phyloP scores from a whole-genome alignment of 805 yeast species.

The Monosporozyma unispora region DNA sequence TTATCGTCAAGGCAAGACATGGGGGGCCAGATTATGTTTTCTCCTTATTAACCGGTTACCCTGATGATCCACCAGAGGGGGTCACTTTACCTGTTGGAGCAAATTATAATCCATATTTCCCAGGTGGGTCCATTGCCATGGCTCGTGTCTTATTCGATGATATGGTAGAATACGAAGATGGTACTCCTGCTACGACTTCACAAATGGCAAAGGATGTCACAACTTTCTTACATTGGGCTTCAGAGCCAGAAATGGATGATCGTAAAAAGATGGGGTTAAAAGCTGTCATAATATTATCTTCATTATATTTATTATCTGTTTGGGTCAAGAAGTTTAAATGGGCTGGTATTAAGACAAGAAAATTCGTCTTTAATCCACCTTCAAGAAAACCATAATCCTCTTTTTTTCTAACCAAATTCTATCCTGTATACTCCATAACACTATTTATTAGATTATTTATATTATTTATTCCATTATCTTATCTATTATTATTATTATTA shows the following conservation, averaged over 20 bases:
- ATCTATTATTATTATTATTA: too few species aligned
- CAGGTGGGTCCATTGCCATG: conserved; percentile 99
- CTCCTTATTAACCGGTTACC: conserved; percentile 93
- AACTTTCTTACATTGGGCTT: conserved; percentile 93
- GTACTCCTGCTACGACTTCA: conserved; percentile 95
- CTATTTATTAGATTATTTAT: conserved; percentile 1
- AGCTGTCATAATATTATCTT: conserved; percentile 71
- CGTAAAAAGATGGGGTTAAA: conserved; percentile 95
- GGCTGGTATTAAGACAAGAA: conserved; percentile 92
- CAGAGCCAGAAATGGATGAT: conserved; percentile 98
- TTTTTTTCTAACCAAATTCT: not conserved
- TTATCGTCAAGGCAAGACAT: conserved; percentile 97
- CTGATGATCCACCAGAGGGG: conserved; percentile 98
- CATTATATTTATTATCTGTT: conserved; percentile 72
- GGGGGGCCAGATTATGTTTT: conserved; percentile 96
- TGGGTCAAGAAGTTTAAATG: conserved; percentile 98
- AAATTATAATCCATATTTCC: conserved; percentile 99
- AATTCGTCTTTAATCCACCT: conserved; percentile 88
- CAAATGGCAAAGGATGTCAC: conserved; percentile 99
- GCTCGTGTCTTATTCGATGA: conserved; percentile 97
- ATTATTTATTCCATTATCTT: conserved; percentile 3
- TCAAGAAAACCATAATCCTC: conserved; percentile 17
- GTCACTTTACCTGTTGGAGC: conserved; percentile 85
- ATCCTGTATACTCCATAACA: not conserved
- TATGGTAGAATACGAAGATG: conserved; percentile 96